Percentiles rank a stretch among this genome's conserved stretches.
Evolutionary conservation across 352 stramenopile species (phyloP).

Genomic region (Pythium oligandrum): DNA sequence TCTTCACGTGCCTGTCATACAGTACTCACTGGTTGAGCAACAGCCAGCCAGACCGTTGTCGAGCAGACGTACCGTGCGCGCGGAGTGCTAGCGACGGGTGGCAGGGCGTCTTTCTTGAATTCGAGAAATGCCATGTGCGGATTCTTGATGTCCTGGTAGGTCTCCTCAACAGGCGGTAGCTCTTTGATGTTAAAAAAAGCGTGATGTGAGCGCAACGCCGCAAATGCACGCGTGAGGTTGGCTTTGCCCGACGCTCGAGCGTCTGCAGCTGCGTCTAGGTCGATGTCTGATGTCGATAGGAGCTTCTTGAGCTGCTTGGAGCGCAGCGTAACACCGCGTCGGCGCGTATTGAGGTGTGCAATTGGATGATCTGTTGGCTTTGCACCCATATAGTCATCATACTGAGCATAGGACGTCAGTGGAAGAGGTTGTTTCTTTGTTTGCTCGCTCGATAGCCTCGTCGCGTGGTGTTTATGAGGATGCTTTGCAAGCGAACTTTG

Average conservation of each 20-base stretch:
- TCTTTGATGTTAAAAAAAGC: constrained; percentile 20
- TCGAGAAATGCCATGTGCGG: constrained; percentile 57
- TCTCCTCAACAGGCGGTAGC: not conserved
- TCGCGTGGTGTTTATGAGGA: constrained; percentile 11
- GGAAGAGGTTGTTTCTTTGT: not conserved
- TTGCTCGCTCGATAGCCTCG: constrained; percentile 1
- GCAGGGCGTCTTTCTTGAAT: constrained; percentile 25
- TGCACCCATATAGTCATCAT: no score
- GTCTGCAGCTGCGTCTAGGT: not conserved
- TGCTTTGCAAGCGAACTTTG: no score
- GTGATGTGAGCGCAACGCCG: constrained; percentile 10
- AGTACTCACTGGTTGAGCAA: not conserved
- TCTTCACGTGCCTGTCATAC: constrained; percentile 4
- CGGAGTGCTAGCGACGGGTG: not conserved
- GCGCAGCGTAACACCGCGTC: not conserved
- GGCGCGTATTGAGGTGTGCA: no score
- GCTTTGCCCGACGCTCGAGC: not conserved
- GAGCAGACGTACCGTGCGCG: not conserved
- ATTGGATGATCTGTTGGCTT: no score
- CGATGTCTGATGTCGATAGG: not conserved
- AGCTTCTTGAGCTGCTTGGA: constrained; percentile 33
- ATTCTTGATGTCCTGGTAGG: constrained; percentile 27
- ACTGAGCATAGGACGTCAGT: no score
- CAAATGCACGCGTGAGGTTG: constrained; percentile 10
- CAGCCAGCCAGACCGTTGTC: not conserved